Conservation (phyloP, 495 filamentous ascomycete genomes). For the Saxophila tyrrhenica region DNA sequence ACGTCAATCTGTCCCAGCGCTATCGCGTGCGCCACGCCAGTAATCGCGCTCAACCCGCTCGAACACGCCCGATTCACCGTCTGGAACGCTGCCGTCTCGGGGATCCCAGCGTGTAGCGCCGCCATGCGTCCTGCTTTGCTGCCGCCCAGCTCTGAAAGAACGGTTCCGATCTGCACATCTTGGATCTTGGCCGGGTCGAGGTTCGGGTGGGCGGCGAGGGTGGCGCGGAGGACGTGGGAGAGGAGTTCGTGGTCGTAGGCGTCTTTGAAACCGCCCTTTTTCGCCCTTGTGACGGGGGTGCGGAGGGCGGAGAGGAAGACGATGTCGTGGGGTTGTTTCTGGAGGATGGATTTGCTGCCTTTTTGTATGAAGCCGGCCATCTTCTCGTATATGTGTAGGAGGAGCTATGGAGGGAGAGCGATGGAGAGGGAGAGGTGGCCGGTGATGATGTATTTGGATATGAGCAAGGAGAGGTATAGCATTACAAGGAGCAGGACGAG, state of each 20-base stretch:
- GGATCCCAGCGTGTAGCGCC: conserved; percentile 67
- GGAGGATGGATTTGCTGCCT: conserved; percentile 64
- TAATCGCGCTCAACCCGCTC: conserved; percentile 64
- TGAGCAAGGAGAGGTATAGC: not conserved
- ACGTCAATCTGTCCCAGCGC: conserved; percentile 56
- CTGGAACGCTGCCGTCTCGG: conserved; percentile 61
- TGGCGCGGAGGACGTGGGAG: conserved; percentile 63
- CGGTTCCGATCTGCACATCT: conserved; percentile 76
- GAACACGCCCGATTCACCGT: conserved; percentile 83
- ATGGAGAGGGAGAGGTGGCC: conserved; percentile 1
- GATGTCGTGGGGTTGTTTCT: conserved; percentile 68
- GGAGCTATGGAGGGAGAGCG: not conserved
- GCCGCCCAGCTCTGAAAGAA: conserved; percentile 81
- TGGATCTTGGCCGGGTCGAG: conserved; percentile 61
- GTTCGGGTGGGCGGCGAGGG: conserved; percentile 61
- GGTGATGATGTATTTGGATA: conserved; percentile 4
- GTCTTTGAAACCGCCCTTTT: conserved; percentile 65
- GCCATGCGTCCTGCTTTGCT: conserved; percentile 89
- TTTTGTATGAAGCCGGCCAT: conserved; percentile 49
- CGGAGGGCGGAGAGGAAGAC: conserved; percentile 50
- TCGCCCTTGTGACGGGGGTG: conserved; percentile 31
- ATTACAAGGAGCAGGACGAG: not conserved
- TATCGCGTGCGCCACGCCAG: conserved; percentile 58
- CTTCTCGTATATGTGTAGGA: not conserved
- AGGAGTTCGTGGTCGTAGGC: conserved; percentile 86